These are phyloP conservation scores for Starmerella cellae DNA, from an alignment of 805 yeast species.

Conservation along the genomic window DNA sequence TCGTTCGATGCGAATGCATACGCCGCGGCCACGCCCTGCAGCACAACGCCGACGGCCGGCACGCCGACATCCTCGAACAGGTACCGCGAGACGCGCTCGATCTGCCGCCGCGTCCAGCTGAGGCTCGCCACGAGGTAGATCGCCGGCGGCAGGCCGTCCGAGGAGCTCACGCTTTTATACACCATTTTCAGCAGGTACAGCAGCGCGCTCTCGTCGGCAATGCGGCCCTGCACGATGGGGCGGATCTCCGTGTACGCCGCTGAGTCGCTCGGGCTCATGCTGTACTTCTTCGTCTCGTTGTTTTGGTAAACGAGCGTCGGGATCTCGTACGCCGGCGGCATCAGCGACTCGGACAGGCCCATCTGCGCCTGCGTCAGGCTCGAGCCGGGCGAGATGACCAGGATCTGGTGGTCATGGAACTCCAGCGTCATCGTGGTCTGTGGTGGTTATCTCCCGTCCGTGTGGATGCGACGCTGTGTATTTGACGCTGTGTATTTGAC, in stretches of 20 bases:
- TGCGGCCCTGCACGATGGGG: constrained; percentile 54
- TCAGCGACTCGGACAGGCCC: constrained; percentile 59
- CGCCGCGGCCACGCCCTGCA: constrained; percentile 52
- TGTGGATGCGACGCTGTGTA: too few relatives aligned
- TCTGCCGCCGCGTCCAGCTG: constrained; percentile 53
- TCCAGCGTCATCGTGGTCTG: constrained; percentile 21
- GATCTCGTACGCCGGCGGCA: constrained; percentile 61
- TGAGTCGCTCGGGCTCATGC: constrained; percentile 28
- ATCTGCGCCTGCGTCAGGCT: constrained; percentile 58
- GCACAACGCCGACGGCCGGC: constrained; percentile 58
- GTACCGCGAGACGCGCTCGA: constrained; percentile 61
- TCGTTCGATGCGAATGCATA: constrained; percentile 56
- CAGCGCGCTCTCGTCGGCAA: constrained; percentile 58
- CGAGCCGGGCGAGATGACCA: constrained; percentile 69
- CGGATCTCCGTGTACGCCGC: constrained; percentile 35
- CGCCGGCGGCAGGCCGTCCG: constrained; percentile 44
- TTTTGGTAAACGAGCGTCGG: constrained; percentile 61
- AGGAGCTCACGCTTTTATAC: constrained; percentile 36
- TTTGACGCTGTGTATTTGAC: not conserved
- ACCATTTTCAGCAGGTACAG: constrained; percentile 43
- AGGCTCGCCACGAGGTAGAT: constrained; percentile 46
- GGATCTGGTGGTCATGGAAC: constrained; percentile 31
- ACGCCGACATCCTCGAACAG: constrained; percentile 61
- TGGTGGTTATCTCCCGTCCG: not conserved
- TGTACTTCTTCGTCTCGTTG: constrained; percentile 17